Conservation (phyloP, 1,284 basidiomycete species). For the Melanopsichium pennsylvanicum region DNA sequence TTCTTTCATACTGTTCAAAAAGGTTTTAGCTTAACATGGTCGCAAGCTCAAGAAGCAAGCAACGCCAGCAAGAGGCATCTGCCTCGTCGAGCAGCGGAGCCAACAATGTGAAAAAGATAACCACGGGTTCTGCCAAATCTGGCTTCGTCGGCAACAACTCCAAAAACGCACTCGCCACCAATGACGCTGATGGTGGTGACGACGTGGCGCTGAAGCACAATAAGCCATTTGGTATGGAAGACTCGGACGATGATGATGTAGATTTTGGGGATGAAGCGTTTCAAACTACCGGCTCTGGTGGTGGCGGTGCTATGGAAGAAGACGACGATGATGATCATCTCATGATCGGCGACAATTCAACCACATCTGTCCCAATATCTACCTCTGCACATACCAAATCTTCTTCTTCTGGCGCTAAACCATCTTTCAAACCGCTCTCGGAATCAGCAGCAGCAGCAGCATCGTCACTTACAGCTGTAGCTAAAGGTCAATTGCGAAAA, state of each 20-base stretch:
- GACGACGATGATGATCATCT: slow-evolving; percentile 46
- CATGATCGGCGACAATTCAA: slow-evolving; percentile 27
- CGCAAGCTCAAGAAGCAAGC: slow-evolving; percentile 28
- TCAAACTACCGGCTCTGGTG: slow-evolving; percentile 7
- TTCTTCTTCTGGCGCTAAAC: slow-evolving; percentile 1
- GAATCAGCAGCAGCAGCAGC: slow-evolving; percentile 3
- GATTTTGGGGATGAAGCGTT: slow-evolving; percentile 35
- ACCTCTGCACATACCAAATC: not conserved
- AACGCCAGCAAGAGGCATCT: no score
- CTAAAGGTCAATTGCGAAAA: slow-evolving; percentile 57
- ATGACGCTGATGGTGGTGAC: not conserved
- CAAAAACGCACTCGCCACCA: not conserved
- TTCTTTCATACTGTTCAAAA: no score
- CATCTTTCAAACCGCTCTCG: slow-evolving; percentile 31
- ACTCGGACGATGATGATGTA: slow-evolving; percentile 34
- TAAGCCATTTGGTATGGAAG: slow-evolving; percentile 46
- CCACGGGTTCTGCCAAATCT: slow-evolving; percentile 13
- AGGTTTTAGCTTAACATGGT: slow-evolving; percentile 11
- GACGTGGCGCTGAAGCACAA: slow-evolving; percentile 31
- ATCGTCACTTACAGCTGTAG: slow-evolving; percentile 25
- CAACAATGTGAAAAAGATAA: slow-evolving; percentile 8
- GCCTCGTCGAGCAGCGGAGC: not conserved
- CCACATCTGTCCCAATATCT: not conserved
- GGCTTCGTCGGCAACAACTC: slow-evolving; percentile 11
- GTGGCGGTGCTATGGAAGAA: slow-evolving; percentile 5